These are phyloP conservation scores for Geotrichum candidum DNA, from an alignment of 1,139 yeast species.

Conservation along the genomic window DNA sequence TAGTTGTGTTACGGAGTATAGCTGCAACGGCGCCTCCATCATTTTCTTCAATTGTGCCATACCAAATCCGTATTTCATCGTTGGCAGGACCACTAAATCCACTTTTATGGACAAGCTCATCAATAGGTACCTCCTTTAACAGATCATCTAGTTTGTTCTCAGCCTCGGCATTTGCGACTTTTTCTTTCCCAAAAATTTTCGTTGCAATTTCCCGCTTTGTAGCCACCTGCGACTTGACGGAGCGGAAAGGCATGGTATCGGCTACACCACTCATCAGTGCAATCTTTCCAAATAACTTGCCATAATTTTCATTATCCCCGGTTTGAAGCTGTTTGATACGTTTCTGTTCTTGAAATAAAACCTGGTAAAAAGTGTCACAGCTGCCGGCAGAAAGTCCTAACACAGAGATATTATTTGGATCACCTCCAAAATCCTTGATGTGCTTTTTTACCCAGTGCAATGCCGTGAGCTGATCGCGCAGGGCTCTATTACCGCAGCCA, in stretches of 20 bases:
- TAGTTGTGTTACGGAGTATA: conserved; percentile 8
- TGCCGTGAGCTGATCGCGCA: conserved; percentile 24
- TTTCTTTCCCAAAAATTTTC: neutral
- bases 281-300: conserved; percentile 17
- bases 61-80: conserved; percentile 13
- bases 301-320: conserved; percentile 4
- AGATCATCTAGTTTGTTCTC: conserved; percentile 13
- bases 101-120: conserved; percentile 11
- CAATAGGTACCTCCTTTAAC: conserved; percentile 17
- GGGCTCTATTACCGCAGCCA: conserved; percentile 19
- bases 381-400: conserved; percentile 34
- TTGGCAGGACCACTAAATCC: conserved; percentile 2
- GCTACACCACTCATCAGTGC: conserved; percentile 21
- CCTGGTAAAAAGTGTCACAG: conserved; percentile 24
- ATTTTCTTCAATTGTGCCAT: conserved; percentile 9
- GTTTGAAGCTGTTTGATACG: neutral
- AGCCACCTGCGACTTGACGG: conserved; percentile 3
- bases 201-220: conserved; percentile 4
- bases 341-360: conserved; percentile 6
- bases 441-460: conserved; percentile 30
- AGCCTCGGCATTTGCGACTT: neutral
- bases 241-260: conserved; percentile 11
- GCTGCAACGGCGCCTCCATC: neutral
- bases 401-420: conserved; percentile 27
- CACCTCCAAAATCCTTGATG: conserved; percentile 31